These are phyloP conservation scores for Aphanomyces cochlioides DNA, from an alignment of 352 stramenopile genomes.

Conservation along the genomic window DNA sequence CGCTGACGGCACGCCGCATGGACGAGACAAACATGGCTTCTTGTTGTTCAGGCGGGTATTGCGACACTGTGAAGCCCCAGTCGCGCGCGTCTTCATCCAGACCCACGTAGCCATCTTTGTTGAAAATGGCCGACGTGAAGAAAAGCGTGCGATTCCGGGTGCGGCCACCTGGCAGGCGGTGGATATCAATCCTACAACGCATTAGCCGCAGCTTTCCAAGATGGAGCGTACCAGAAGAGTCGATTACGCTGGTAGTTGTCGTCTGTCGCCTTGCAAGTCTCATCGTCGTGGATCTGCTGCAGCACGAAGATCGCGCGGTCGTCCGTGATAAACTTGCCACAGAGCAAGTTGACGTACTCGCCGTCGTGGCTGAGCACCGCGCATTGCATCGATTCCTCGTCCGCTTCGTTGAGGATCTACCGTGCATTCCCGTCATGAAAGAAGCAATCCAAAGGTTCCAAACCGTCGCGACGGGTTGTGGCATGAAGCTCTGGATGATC, in stretches of 20 bases:
- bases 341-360: not conserved
- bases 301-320: not conserved
- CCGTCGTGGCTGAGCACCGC: not conserved
- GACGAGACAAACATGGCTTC: too few relatives aligned
- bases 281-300: conserved; percentile 2
- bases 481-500: too few relatives aligned
- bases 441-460: too few relatives aligned
- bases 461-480: too few relatives aligned
- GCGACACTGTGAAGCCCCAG: not conserved
- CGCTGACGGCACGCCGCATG: too few relatives aligned
- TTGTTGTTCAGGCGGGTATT: too few relatives aligned
- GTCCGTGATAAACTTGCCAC: not conserved
- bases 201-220: not conserved
- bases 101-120: not conserved
- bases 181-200: not conserved
- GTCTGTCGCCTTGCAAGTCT: not conserved
- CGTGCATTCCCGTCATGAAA: too few relatives aligned
- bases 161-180: not conserved
- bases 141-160: not conserved
- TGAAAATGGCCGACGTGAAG: not conserved
- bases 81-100: not conserved
- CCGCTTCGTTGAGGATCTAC: not conserved
- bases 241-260: not conserved
- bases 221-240: not conserved
- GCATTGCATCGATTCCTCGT: not conserved